phyloP scores from a whole-genome alignment of 2,329 filamentous ascomycete genomes.

The Colletotrichum paranaense region DNA sequence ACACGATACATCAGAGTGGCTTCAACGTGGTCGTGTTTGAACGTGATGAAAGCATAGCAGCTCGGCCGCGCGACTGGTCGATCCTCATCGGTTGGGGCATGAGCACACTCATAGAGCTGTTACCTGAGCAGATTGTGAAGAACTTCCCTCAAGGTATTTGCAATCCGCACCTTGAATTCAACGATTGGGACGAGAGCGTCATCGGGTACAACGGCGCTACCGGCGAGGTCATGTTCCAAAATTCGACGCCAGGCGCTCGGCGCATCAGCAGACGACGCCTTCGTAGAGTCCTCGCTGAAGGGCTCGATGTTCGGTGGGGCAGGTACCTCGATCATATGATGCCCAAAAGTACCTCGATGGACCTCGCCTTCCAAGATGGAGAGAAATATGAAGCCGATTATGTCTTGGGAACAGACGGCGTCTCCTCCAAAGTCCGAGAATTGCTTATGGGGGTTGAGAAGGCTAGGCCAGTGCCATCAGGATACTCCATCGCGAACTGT shows the following conservation, averaged over 20 bases:
- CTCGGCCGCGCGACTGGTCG: slow-evolving; percentile 50
- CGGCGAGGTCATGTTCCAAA: slow-evolving; percentile 49
- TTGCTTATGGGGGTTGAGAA: slow-evolving; percentile 42
- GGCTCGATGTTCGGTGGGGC: slow-evolving; percentile 47
- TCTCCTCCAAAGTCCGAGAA: slow-evolving; percentile 43
- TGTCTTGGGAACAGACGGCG: slow-evolving; percentile 48
- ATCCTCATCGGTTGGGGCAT: slow-evolving; percentile 54
- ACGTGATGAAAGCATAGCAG: slow-evolving; percentile 42
- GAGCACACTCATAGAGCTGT: slow-evolving; percentile 45
- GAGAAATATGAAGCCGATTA: slow-evolving; percentile 39
- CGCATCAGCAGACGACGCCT: slow-evolving; percentile 49
- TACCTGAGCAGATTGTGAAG: slow-evolving; percentile 45
- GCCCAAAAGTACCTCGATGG: slow-evolving; percentile 28
- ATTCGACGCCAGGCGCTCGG: slow-evolving; percentile 45
- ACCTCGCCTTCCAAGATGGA: slow-evolving; percentile 43
- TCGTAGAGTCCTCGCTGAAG: slow-evolving; percentile 45
- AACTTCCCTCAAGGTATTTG: slow-evolving; percentile 45
- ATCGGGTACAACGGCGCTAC: slow-evolving; percentile 48
- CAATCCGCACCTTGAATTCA: slow-evolving; percentile 48
- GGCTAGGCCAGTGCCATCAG: slow-evolving; percentile 39
- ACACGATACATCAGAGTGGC: slow-evolving; percentile 40
- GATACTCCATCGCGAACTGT: slow-evolving; percentile 45
- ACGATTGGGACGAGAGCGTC: slow-evolving; percentile 44
- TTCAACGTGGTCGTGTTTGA: slow-evolving; percentile 48
- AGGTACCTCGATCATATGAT: slow-evolving; percentile 33